A percentile compares a stretch with the other conserved stretches of the same genome.
These are phyloP conservation scores for Chlamydomonas incerta DNA, from an alignment of 139 green algal species.

Conservation along the genomic window DNA sequence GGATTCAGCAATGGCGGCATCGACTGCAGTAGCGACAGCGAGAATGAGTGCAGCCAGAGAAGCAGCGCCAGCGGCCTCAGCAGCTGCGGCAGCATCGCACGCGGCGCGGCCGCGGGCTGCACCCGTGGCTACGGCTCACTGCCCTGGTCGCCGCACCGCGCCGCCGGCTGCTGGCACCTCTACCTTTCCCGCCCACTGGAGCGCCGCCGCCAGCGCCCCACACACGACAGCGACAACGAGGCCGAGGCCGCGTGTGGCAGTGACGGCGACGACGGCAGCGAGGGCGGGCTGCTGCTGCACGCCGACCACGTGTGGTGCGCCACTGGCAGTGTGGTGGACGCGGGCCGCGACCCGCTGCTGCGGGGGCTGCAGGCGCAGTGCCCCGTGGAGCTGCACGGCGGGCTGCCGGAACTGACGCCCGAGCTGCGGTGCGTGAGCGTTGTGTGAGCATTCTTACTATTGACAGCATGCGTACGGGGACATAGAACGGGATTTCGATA, in stretches of 20 bases:
- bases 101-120: not conserved
- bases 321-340: constrained; percentile 26
- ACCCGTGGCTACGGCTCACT: not conserved
- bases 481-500: no score
- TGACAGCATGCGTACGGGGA: no score
- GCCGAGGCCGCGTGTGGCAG: not conserved
- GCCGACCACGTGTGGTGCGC: constrained; percentile 33
- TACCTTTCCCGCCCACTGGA: not conserved
- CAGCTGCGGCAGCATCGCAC: not conserved
- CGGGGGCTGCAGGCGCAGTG: constrained; percentile 20
- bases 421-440: constrained; percentile 1
- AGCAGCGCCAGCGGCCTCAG: not conserved
- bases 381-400: not conserved
- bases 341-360: constrained; percentile 12
- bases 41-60: no score
- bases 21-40: no score
- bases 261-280: not conserved
- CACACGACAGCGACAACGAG: not conserved
- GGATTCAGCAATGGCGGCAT: no score
- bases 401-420: constrained; percentile 39
- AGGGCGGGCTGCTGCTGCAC: not conserved
- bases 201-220: no score
- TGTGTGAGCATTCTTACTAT: no score
- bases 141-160: not conserved
- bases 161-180: not conserved